Base-by-base conservation (phyloP, 768 basidiomycete genomes). In the Suillus paluster region DNA sequence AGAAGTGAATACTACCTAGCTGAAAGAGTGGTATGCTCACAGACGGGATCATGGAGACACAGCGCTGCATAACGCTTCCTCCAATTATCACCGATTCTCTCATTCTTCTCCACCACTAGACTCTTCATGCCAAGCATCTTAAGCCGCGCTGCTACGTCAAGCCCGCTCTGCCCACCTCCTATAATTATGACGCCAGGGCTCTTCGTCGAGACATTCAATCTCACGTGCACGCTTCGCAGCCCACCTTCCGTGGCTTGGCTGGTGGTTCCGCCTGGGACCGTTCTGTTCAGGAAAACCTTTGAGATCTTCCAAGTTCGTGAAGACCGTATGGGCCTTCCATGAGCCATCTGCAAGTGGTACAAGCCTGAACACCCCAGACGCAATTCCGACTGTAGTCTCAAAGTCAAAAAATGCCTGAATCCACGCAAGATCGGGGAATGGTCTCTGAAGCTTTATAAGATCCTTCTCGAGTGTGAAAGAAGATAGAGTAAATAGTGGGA, bases 131-230 rank as follows among this genome's bases (percentile, higher is more conserved):
- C 62, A 1, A 75, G 60, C 66, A 71, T 68, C 57, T 76, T 73
- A 46, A 90, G 79, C 45, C 86, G 77, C n/a, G 86, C 88, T 0
- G 86, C 86, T 21, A 85, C 66, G 10, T 81, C 83, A 39, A 87
- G 67, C 4, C 88, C 88, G 52, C 80, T 78, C 57, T 87, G 86
- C 5, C 85, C 82, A 14, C 75, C 82, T 2, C 83, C 81, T 33
- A 82, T 74, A 36, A 88, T 73, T 60, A 89, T 64, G 3, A 87
- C 87, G 7, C 75, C 70, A n/a, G 0, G 87, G 86, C 30, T 84
- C 79, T 19, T 71, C 70, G 33, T 82, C 80, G 11, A 73, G 4
- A 44, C 68, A 75, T 44, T 75, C 70, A 14, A 44, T 66, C 59
- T 74, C 69, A 48, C 67, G 62, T 48, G 66, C 69, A 30, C 73